These are phyloP conservation scores for Tilletiaria anomala DNA, from an alignment of 1,284 basidiomycete species.

Conservation along the genomic window DNA sequence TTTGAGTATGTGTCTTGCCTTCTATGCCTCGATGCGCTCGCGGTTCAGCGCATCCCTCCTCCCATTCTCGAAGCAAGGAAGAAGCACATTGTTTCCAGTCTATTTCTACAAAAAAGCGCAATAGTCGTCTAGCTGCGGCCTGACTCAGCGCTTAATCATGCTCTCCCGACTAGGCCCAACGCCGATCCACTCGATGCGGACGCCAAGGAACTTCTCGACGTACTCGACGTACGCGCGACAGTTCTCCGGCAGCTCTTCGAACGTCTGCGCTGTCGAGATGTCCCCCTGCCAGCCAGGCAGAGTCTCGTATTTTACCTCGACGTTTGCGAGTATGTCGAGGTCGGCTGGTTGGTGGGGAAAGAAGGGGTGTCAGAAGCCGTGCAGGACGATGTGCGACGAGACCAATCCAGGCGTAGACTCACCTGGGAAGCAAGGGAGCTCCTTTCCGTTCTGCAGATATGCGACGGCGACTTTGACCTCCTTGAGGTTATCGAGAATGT, in stretches of 20 bases:
- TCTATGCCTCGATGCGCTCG: too few relatives aligned
- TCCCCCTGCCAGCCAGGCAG: constrained; percentile 81
- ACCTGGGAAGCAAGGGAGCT: constrained; percentile 78
- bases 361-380: not conserved
- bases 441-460: constrained; percentile 64
- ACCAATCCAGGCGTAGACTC: constrained; percentile 22
- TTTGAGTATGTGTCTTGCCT: too few relatives aligned
- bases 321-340: constrained; percentile 62
- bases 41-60: too few relatives aligned
- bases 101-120: too few relatives aligned
- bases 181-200: constrained; percentile 79
- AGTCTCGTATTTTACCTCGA: constrained; percentile 77
- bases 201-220: constrained; percentile 66
- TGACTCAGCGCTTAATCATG: constrained; percentile 49
- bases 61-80: too few relatives aligned
- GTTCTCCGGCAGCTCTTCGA: constrained; percentile 67
- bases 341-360: constrained; percentile 50
- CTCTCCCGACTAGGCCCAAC: constrained; percentile 68
- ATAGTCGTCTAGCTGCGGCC: too few relatives aligned
- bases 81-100: too few relatives aligned
- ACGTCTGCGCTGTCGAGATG: constrained; percentile 55
- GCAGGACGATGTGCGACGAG: not conserved
- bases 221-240: constrained; percentile 77
- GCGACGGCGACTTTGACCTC: constrained; percentile 79
- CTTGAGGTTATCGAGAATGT: constrained; percentile 68